These are phyloP conservation scores for Rosa chinensis DNA, from an alignment of 306 rosid species.

Conservation along the genomic window DNA sequence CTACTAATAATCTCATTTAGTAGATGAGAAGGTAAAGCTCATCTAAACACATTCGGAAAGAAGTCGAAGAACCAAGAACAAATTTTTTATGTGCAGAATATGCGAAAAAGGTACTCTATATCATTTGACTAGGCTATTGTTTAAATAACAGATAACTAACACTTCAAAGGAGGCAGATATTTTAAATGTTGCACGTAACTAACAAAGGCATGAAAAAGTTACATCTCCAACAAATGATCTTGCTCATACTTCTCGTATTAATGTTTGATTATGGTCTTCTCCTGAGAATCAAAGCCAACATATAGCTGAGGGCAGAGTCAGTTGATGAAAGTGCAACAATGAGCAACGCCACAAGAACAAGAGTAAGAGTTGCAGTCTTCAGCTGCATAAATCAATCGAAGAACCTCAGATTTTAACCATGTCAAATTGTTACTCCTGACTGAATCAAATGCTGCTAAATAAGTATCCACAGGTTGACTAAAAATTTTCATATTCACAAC, in stretches of 20 bases:
- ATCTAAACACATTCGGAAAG: not conserved
- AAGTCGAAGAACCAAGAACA: not conserved
- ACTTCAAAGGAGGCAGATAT: not conserved
- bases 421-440: not conserved
- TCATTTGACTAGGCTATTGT: not conserved
- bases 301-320: conserved; percentile 69
- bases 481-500: not conserved
- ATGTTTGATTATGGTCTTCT: conserved; percentile 32
- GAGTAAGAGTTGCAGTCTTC: conserved; percentile 80
- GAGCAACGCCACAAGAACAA: conserved; percentile 71
- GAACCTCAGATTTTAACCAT: not conserved
- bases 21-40: too few species aligned
- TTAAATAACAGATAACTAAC: not conserved
- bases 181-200: not conserved
- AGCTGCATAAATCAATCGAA: conserved; percentile 48
- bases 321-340: conserved; percentile 73
- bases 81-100: not conserved
- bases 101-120: not conserved
- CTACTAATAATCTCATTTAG: too few species aligned
- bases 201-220: not conserved
- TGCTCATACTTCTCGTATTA: not conserved
- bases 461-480: not conserved
- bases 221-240: not conserved
- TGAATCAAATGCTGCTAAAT: not conserved
- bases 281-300: conserved; percentile 61